Conservation (phyloP, 1,284 basidiomycete genomes). For the Gomphus sp. region DNA sequence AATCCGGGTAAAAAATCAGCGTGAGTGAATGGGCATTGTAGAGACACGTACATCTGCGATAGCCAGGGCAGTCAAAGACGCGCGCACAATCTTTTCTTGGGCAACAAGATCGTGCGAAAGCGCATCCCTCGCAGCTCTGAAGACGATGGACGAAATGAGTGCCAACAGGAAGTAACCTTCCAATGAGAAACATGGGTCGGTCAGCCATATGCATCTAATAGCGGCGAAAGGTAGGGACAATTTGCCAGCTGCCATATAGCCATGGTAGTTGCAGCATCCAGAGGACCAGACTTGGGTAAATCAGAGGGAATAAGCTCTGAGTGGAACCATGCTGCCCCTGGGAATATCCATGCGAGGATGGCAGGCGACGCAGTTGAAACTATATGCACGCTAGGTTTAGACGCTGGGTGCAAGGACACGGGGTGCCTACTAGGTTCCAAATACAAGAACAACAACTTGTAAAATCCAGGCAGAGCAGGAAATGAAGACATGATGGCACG, state of each 20-base stretch:
- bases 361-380: constrained; percentile 52
- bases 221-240: constrained; percentile 31
- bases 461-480: constrained; percentile 57
- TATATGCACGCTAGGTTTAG: constrained; percentile 16
- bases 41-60: constrained; percentile 58
- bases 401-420: not conserved
- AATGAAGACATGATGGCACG: constrained; percentile 33
- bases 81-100: constrained; percentile 63
- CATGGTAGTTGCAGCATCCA: constrained; percentile 49
- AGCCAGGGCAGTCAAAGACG: constrained; percentile 54
- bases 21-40: not conserved
- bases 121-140: constrained; percentile 58
- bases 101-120: constrained; percentile 48
- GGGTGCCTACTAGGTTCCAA: constrained; percentile 52
- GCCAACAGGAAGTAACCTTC: constrained; percentile 62
- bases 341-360: constrained; percentile 49
- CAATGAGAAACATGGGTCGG: not conserved
- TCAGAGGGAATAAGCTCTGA: constrained; percentile 53
- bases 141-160: constrained; percentile 58
- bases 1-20: constrained; percentile 12
- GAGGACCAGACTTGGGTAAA: not conserved
- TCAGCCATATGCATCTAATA: not conserved
- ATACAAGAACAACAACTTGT: constrained; percentile 58
- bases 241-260: constrained; percentile 66
- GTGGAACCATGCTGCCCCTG: constrained; percentile 64